These are phyloP conservation scores for Trichoderma sp. DNA, from an alignment of 2,329 filamentous ascomycete genomes.

Conservation along the genomic window DNA sequence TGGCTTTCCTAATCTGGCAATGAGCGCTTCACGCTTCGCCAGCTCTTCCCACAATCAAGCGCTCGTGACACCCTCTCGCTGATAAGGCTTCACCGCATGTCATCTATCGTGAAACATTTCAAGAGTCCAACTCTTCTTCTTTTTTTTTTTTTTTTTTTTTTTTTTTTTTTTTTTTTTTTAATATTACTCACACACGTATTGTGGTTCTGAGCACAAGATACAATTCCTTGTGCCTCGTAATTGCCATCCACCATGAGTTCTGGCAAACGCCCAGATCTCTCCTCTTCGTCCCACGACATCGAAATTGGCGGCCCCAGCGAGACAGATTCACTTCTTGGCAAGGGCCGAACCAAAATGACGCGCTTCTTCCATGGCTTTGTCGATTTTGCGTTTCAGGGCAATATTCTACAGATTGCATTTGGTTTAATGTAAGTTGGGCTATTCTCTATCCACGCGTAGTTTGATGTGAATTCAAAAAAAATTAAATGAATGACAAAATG, in stretches of 20 bases:
- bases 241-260: slow-evolving; percentile 1
- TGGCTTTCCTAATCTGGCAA: neutral
- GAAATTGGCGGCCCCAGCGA: slow-evolving; percentile 31
- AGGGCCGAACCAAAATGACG: slow-evolving; percentile 50
- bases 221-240: too few relatives aligned
- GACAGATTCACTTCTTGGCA: slow-evolving; percentile 46
- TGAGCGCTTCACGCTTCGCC: slow-evolving; percentile 14
- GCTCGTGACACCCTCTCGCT: slow-evolving; percentile 5
- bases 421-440: slow-evolving; percentile 63
- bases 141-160: neutral
- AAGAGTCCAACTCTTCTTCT: neutral
- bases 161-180: too few relatives aligned
- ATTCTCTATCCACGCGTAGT: too few relatives aligned
- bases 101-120: neutral
- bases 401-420: slow-evolving; percentile 74
- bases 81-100: neutral
- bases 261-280: slow-evolving; percentile 11
- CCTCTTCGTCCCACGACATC: neutral
- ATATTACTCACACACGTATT: neutral
- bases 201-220: neutral
- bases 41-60: neutral
- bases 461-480: too few relatives aligned
- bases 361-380: slow-evolving; percentile 64
- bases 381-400: slow-evolving; percentile 73
- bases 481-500: neutral